Base-by-base conservation (phyloP, 192 early-diverging fungal species). In the Rhizoclosmatium sp. region DNA sequence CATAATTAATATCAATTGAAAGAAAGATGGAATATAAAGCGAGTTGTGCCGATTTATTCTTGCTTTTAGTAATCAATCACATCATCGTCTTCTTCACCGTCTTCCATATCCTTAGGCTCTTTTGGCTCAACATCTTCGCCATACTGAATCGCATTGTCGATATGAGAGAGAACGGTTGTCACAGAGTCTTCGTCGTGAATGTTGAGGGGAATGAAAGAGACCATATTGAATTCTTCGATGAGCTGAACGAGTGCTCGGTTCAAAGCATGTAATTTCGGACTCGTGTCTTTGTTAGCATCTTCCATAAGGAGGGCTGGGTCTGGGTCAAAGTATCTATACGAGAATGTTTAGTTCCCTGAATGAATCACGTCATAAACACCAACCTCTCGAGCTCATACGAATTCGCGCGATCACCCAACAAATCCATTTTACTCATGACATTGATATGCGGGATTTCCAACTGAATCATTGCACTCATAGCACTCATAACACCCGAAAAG, bases 391-490 rank as follows among this genome's bases (percentile, higher is more conserved):
- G 56, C 12, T 86, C 80, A 19, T 66, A 51, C 39, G 82, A 72
- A 23, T 82, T 41, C 16, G 62, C 67, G 59, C 72, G 56, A 19
- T 80, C 78, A 64, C 92, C 89, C 47, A 98, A 81, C 62, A 99
- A 82, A 85, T 99, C 98, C 94, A 98, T 96, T 85, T 99, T 99
- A 66, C 92, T 96, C 89, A 99, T 88, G 21, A 99, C 95, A 76
- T 99, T 99, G 83, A 99, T 92, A 85, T 98, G 96, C 23, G 98
- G 96, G n/a, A 98, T 95, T 71, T 98, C 97, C 48, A 98, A 82
- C 85, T 97, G 94, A 72, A 98, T 90, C 96, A 98, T 98, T 39
- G 95, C 95, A 61, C 92, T 93, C 85, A 95, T 97, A 0, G 97
- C 97, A 82, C 93, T 96, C 88, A 99, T 86, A 10, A 97, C 95